These are phyloP conservation scores for Pyracantha coccinea DNA, from an alignment of 331 rosid genomes.

Conservation along the genomic window DNA sequence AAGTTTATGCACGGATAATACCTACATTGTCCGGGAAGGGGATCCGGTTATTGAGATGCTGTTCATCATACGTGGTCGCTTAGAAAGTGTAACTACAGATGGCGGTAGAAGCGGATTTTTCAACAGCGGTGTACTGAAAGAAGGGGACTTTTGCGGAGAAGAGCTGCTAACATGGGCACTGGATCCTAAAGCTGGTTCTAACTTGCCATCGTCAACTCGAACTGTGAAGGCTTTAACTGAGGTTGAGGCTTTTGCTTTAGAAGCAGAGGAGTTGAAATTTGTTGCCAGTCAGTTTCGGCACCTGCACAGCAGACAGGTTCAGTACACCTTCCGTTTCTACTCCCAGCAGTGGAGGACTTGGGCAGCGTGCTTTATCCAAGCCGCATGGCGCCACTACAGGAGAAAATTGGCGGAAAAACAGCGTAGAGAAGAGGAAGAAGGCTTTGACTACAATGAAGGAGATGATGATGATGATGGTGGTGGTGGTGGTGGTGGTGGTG, in stretches of 20 bases:
- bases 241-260: constrained; percentile 87
- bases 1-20: constrained; percentile 52
- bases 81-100: constrained; percentile 80
- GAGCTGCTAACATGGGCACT: constrained; percentile 86
- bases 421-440: constrained; percentile 49
- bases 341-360: constrained; percentile 93
- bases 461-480: constrained; percentile 2
- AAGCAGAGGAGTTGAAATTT: constrained; percentile 75
- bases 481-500: background rate
- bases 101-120: constrained; percentile 95
- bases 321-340: constrained; percentile 67
- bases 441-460: background rate
- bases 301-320: constrained; percentile 73
- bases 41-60: constrained; percentile 82
- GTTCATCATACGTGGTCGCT: constrained; percentile 72
- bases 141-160: constrained; percentile 81
- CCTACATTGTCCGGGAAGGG: constrained; percentile 70
- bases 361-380: constrained; percentile 74
- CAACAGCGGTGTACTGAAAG: constrained; percentile 71
- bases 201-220: constrained; percentile 73
- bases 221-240: constrained; percentile 69
- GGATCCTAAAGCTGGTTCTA: constrained; percentile 63
- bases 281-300: constrained; percentile 81
- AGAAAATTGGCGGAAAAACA: constrained; percentile 31
- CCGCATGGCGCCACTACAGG: constrained; percentile 68